Evolutionary conservation across 306 rosid genomes (phyloP), one percentile per base, ranked within the genome.

Genomic region (Erythrophleum fordii): DNA sequence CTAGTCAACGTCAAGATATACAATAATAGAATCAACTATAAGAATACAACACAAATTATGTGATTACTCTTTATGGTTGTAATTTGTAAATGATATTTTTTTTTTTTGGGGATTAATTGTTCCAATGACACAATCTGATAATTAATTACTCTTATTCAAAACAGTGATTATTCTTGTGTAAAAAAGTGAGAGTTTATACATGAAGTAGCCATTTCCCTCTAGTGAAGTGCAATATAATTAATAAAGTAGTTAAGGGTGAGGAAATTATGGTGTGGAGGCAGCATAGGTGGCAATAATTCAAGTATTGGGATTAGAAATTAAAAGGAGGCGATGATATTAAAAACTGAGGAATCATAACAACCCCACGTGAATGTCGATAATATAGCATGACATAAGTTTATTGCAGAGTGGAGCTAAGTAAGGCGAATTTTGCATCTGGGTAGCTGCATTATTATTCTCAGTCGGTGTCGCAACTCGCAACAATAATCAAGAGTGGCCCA

Each of bases 331-430:
- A n/a, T n/a, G n/a, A n/a, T n/a, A n/a, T n/a, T n/a, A n/a, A n/a
- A n/a, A n/a, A 56, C 79, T 66, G 56, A 75, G 37, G 82, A 84
- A 88, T 83, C 73, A 86, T 81, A 66, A 75, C 44, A 39, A 45
- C 14, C 14, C 80, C 94, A 90, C 84, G 94, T 77, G 88, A 83
- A 85, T 49, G 78, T 45, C 85, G 83, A 85, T 81, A 85, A n/a
- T n/a, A 85, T 83, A 73, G 79, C 74, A 76, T 39, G 26, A 14
- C 48, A 69, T 76, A 72, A 77, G 37, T 69, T 59, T 80, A 69
- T 41, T 25, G 22, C 73, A 61, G 31, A 61, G 44, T 48, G 67
- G 61, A 41, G 71, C 55, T 42, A 62, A 35, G 31, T 26, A 81
- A 52, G 78, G 72, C 64, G 45, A 82, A 34, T 45, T 45, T 11